Conservation (phyloP, 805 yeast species). For the Candida loeiensis region DNA sequence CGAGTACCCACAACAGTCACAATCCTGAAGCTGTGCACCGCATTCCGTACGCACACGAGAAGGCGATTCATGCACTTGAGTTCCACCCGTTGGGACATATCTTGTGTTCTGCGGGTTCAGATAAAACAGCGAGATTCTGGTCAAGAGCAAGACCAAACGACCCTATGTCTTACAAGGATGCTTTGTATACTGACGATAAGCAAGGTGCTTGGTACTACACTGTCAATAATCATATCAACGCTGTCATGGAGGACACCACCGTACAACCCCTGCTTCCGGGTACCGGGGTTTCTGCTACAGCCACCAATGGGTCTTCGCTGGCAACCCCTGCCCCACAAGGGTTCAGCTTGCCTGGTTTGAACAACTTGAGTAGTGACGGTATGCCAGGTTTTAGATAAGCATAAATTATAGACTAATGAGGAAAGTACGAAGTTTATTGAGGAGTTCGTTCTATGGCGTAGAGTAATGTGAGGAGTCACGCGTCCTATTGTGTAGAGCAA, state of each 20-base stretch:
- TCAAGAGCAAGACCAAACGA: slow-evolving; percentile 89
- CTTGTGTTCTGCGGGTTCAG: slow-evolving; percentile 89
- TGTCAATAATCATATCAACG: slow-evolving; percentile 43
- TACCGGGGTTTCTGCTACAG: neutral
- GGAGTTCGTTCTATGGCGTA: neutral
- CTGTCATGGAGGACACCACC: slow-evolving; percentile 22
- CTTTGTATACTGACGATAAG: slow-evolving; percentile 68
- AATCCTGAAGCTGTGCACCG: slow-evolving; percentile 45
- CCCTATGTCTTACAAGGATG: slow-evolving; percentile 74
- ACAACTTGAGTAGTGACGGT: slow-evolving; percentile 12
- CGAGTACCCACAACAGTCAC: neutral
- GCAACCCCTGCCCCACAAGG: slow-evolving; percentile 6
- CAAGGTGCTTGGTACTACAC: slow-evolving; percentile 55
- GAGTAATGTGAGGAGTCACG: too few species aligned
- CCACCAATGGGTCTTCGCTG: slow-evolving; percentile 2
- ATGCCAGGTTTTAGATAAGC: slow-evolving; percentile 5
- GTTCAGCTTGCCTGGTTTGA: slow-evolving; percentile 25
- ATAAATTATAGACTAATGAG: slow-evolving; percentile 1
- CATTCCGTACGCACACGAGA: slow-evolving; percentile 92
- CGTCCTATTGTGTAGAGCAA: too few species aligned
- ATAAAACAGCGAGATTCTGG: slow-evolving; percentile 92
- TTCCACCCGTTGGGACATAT: slow-evolving; percentile 95
- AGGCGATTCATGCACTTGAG: slow-evolving; percentile 83
- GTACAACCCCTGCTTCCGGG: neutral
- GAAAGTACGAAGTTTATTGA: neutral